A percentile compares a stretch with the other conserved stretches of the same genome.
Evolutionary conservation across 768 basidiomycete species (phyloP).

Genomic region (Roridomyces roridus): DNA sequence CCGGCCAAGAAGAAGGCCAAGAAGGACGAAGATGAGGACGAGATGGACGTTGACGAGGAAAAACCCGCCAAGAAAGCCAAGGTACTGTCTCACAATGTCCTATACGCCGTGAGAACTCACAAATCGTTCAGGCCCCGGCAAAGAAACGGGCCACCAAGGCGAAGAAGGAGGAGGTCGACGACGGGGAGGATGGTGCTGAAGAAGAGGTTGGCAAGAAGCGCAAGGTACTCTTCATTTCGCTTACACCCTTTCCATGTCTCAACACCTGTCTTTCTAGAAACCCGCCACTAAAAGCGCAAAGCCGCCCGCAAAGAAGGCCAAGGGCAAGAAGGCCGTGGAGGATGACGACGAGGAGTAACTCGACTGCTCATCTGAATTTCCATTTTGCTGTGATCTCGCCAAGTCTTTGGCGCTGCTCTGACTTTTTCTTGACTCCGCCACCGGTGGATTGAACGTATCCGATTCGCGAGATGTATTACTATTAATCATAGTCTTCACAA

Average conservation of each 20-base stretch:
- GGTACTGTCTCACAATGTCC: too few relatives aligned
- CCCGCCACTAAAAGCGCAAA: slow-evolving; percentile 49
- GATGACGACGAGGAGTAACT: slow-evolving; percentile 11
- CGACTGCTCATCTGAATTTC: too few relatives aligned
- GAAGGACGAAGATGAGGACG: slow-evolving; percentile 35
- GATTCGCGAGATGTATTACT: background rate
- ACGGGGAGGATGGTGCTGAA: slow-evolving; percentile 51
- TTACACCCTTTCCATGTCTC: slow-evolving; percentile 1
- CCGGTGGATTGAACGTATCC: too few relatives aligned
- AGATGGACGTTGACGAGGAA: slow-evolving; percentile 41
- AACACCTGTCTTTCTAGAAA: slow-evolving; percentile 36
- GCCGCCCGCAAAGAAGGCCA: slow-evolving; percentile 53
- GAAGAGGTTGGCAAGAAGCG: slow-evolving; percentile 66
- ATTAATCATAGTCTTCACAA: too few relatives aligned
- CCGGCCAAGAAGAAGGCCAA: slow-evolving; percentile 40
- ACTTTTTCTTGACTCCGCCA: too few relatives aligned
- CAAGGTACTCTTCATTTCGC: slow-evolving; percentile 51
- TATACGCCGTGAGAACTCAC: too few relatives aligned
- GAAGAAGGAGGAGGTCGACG: slow-evolving; percentile 41
- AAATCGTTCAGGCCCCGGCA: slow-evolving; percentile 31
- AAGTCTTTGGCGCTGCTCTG: too few relatives aligned
- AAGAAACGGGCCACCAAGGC: slow-evolving; percentile 41
- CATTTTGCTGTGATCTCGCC: too few relatives aligned
- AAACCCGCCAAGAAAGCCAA: slow-evolving; percentile 8
- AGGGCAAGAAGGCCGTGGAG: slow-evolving; percentile 28